Conservation (phyloP, 768 basidiomycete genomes). For the Podaxis sp. region DNA sequence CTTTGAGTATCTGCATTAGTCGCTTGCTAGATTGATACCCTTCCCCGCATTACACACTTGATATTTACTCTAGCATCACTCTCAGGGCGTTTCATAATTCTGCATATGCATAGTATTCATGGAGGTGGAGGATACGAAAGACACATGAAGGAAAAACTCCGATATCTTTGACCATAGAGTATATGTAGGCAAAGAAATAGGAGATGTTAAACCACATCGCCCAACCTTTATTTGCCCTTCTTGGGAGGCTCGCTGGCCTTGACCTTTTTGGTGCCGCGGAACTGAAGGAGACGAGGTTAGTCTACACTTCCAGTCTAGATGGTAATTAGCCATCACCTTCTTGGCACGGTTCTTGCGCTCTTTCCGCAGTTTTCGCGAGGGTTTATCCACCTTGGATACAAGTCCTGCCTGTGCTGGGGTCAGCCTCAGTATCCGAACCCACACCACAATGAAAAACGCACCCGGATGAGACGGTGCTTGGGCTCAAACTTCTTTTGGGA, state of each 20-base stretch:
- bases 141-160: slow-evolving; percentile 11
- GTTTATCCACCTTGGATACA: slow-evolving; percentile 73
- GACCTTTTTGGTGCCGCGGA: slow-evolving; percentile 92
- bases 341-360: slow-evolving; percentile 99
- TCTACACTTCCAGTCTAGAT: background rate
- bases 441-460: slow-evolving; percentile 39
- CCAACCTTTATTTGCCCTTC: slow-evolving; percentile 76
- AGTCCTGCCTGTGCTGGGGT: slow-evolving; percentile 53
- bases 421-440: slow-evolving; percentile 5
- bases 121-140: slow-evolving; percentile 11
- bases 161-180: slow-evolving; percentile 7
- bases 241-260: slow-evolving; percentile 90
- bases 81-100: slow-evolving; percentile 9
- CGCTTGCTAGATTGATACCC: slow-evolving; percentile 10
- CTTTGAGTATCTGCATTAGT: background rate
- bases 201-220: slow-evolving; percentile 2
- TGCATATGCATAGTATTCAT: slow-evolving; percentile 20
- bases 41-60: slow-evolving; percentile 6
- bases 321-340: slow-evolving; percentile 56
- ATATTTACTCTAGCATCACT: slow-evolving; percentile 11
- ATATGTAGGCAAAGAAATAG: slow-evolving; percentile 13
- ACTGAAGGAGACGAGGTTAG: slow-evolving; percentile 38
- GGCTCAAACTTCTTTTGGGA: slow-evolving; percentile 98
- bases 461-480: slow-evolving; percentile 89
- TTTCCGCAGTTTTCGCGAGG: slow-evolving; percentile 97